Evolutionary conservation across 1,284 basidiomycete genomes (phyloP), one percentile per base, ranked within the genome.

Genomic region (Puccinia novopanici): DNA sequence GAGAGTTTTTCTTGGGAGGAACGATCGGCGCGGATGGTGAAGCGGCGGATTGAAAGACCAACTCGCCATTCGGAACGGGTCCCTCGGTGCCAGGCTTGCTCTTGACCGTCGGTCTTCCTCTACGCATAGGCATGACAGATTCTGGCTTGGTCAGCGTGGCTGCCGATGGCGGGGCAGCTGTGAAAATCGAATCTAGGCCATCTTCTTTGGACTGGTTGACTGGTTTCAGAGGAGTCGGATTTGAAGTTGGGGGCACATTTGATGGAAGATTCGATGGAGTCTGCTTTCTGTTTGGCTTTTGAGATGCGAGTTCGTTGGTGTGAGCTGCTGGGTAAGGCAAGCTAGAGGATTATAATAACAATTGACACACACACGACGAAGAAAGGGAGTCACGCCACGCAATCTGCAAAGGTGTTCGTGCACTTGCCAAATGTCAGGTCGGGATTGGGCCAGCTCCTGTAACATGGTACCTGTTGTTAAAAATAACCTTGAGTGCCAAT

Each of bases 41-140:
- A 2, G 13, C 17, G 4, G 27, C 55, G 52, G 72, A 40, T 52
- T 52, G 5, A 34, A 63, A 22, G 34, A 63, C 6, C 34, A 34
- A 3, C 2, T 63, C 34, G 17, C 34, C 59, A 19, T 37, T 63
- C 9, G 13, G 59, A 63, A 15, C 12, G 40, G 27, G 34, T 3
- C 30, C 37, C 2, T 63, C 10, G 37, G 40, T 12, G 34, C 40
- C 37, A 17, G 54, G 48, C 55, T 71, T 79, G 40, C 54, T 57
- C 40, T 80, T 80, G 24, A 71, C 27, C 22, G 72, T 76, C 15
- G 86, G 86, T 27, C 86, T 82, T 0, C 86, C 86, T 3, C 86
- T 83, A 6, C 86, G 83, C 86, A 87, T 87, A 3, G 86, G 86
- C 0, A 85, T 84, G 80, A 87, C 84, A 30, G 82, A 82, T 45